These are phyloP conservation scores for Pterocarpus macrocarpus DNA, from an alignment of 306 rosid species.

Conservation along the genomic window DNA sequence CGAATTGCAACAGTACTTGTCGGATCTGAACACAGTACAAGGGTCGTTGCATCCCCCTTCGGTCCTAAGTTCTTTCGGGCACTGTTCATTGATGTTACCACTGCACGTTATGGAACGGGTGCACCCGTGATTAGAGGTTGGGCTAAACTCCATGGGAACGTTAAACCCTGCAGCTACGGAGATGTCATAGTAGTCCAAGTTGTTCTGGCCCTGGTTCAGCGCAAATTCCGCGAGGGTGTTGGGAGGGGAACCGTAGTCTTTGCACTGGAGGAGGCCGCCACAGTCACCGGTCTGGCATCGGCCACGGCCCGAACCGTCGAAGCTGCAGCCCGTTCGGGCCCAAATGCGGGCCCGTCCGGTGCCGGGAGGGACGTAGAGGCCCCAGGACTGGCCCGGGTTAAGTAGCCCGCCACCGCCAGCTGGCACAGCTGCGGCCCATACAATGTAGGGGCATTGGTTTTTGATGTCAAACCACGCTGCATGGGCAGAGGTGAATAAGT, in stretches of 20 bases:
- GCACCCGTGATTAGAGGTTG: constrained; percentile 31
- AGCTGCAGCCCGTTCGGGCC: constrained; percentile 73
- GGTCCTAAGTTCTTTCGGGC: constrained; percentile 52
- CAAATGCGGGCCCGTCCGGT: constrained; percentile 55
- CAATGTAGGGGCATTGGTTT: constrained; percentile 58
- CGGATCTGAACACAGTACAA: constrained; percentile 49
- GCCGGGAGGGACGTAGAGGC: constrained; percentile 39
- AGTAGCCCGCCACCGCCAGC: constrained; percentile 53
- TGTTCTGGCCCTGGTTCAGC: constrained; percentile 40
- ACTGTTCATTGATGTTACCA: constrained; percentile 54
- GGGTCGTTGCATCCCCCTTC: constrained; percentile 62
- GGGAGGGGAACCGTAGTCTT: constrained; percentile 53
- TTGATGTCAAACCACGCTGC: constrained; percentile 54
- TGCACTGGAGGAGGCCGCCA: constrained; percentile 51
- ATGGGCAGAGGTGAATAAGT: not conserved
- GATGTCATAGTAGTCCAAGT: constrained; percentile 56
- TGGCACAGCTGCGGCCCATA: constrained; percentile 64
- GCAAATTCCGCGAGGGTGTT: constrained; percentile 63
- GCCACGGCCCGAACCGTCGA: constrained; percentile 55
- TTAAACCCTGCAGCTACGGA: constrained; percentile 58
- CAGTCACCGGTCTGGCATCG: constrained; percentile 70
- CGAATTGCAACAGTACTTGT: constrained; percentile 48
- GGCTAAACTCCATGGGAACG: constrained; percentile 58
- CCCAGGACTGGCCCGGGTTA: constrained; percentile 43
- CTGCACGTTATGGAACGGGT: constrained; percentile 43